Evolutionary conservation across 768 basidiomycete species (phyloP).

Genomic region (Dentipellis fragilis): DNA sequence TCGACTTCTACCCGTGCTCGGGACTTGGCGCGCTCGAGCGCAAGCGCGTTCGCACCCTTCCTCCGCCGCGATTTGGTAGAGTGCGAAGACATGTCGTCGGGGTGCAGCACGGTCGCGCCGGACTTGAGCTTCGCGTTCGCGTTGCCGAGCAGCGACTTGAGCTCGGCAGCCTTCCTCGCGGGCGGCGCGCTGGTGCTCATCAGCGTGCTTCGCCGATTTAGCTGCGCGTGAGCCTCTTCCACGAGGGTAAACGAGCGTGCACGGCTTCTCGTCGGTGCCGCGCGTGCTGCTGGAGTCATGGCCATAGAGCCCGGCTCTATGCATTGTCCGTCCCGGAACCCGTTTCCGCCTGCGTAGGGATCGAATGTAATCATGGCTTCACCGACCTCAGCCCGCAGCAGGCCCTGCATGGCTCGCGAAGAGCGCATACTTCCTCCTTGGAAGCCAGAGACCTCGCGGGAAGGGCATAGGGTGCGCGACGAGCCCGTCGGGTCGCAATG

Average conservation of each 20-base stretch:
- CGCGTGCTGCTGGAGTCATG: constrained; percentile 19
- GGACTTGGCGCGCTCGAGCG: constrained; percentile 62
- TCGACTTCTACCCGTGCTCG: constrained; percentile 76
- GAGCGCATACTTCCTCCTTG: constrained; percentile 15
- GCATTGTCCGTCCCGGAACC: constrained; percentile 30
- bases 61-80: neutral
- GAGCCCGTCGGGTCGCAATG: neutral
- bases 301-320: constrained; percentile 21
- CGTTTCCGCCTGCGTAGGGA: constrained; percentile 24
- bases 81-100: constrained; percentile 6
- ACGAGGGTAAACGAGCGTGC: neutral
- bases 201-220: constrained; percentile 41
- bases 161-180: constrained; percentile 42
- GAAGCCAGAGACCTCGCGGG: neutral
- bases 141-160: constrained; percentile 56
- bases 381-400: constrained; percentile 37
- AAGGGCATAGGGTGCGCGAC: neutral
- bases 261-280: neutral
- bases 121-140: constrained; percentile 44
- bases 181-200: constrained; percentile 41
- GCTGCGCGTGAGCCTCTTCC: constrained; percentile 5
- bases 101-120: constrained; percentile 36
- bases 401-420: constrained; percentile 30
- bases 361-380: constrained; percentile 38
- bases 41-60: constrained; percentile 21